phyloP scores from a whole-genome alignment of 2,329 filamentous ascomycete genomes.

The Arthrobotrys sphaeroides region DNA sequence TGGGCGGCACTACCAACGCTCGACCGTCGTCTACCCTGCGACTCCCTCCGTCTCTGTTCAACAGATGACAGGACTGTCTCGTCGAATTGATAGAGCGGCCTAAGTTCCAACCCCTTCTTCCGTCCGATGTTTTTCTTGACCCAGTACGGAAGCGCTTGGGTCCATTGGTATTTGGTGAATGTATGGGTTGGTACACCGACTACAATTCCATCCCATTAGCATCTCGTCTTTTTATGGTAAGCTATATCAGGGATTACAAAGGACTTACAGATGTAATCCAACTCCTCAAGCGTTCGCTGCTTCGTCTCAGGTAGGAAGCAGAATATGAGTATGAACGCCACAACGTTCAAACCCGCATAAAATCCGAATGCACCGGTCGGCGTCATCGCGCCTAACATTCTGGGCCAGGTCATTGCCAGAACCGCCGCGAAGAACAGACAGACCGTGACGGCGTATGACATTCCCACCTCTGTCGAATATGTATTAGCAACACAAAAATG shows the following conservation, averaged over 20 bases:
- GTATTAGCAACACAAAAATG: constrained; percentile 12
- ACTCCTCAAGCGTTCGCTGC: constrained; percentile 66
- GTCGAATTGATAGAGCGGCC: constrained; percentile 67
- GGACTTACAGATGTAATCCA: constrained; percentile 65
- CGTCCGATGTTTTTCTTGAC: constrained; percentile 69
- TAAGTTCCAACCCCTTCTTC: constrained; percentile 64
- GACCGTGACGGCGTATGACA: constrained; percentile 69
- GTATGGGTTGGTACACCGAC: constrained; percentile 69
- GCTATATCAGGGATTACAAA: background rate
- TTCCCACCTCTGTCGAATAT: constrained; percentile 65
- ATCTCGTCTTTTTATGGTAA: background rate
- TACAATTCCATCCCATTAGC: constrained; percentile 63
- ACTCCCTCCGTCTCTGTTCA: constrained; percentile 34
- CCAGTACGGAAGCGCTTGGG: constrained; percentile 70
- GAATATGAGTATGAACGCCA: constrained; percentile 69
- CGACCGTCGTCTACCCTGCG: constrained; percentile 29
- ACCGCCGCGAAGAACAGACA: constrained; percentile 69
- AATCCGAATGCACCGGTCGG: constrained; percentile 67
- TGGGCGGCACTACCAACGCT: constrained; percentile 5
- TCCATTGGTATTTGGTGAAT: constrained; percentile 69
- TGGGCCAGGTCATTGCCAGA: constrained; percentile 71
- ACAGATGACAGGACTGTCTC: constrained; percentile 42
- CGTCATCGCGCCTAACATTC: constrained; percentile 65
- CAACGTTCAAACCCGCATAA: constrained; percentile 68
- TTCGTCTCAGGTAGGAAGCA: constrained; percentile 70